Evolutionary conservation across 257 asterid species (phyloP).

Genomic region (Fraxinus excelsior): DNA sequence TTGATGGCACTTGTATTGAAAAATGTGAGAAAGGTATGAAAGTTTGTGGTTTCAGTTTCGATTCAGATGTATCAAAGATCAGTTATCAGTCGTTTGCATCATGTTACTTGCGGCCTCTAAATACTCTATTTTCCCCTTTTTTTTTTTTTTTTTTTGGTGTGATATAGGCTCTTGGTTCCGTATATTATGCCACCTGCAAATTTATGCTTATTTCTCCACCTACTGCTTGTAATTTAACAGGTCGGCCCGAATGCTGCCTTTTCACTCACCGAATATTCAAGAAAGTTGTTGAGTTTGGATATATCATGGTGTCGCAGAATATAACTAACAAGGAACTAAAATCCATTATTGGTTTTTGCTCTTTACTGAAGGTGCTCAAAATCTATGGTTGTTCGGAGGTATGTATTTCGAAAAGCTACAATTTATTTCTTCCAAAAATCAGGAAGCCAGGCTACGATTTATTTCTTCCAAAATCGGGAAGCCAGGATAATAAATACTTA

Average conservation of each 20-base stretch:
- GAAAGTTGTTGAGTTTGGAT: conserved; percentile 61
- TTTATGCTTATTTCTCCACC: not conserved
- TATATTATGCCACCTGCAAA: not conserved
- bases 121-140: not conserved
- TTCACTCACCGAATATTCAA: conserved; percentile 58
- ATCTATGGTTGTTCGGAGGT: conserved; percentile 56
- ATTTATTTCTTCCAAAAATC: not conserved
- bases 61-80: no score
- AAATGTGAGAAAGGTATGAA: conserved; percentile 51
- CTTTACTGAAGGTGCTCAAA: conserved; percentile 65
- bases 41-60: not conserved
- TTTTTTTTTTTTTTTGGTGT: no score
- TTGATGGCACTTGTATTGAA: conserved; percentile 69
- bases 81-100: not conserved
- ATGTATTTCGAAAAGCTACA: not conserved
- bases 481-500: not conserved
- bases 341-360: conserved; percentile 68
- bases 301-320: conserved; percentile 74
- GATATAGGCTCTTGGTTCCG: not conserved
- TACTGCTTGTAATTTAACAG: conserved; percentile 32
- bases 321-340: conserved; percentile 64
- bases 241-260: conserved; percentile 58
- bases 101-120: not conserved
- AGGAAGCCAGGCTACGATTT: not conserved
- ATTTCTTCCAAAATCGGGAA: not conserved